Percentiles rank a stretch among this genome's conserved stretches.
Conservation (phyloP, 2,329 filamentous ascomycete species). For the Calonectria multiphialidica region DNA sequence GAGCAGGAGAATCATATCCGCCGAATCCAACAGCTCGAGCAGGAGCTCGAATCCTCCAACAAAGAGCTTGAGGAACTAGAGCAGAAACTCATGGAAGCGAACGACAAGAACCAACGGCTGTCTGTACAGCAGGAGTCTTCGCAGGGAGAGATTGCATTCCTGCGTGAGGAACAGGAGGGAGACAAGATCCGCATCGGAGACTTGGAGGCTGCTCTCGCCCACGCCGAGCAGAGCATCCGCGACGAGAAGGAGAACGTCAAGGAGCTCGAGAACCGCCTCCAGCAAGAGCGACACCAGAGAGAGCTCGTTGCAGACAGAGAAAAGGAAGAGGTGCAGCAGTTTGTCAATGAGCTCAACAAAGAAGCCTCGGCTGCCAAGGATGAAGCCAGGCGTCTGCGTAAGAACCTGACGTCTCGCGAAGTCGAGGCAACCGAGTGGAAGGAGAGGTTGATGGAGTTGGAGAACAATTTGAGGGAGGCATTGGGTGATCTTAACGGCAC, state of each 20-base stretch:
- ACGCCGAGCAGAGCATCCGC: constrained; percentile 81
- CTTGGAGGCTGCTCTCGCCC: constrained; percentile 85
- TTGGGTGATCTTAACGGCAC: constrained; percentile 91
- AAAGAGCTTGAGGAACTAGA: constrained; percentile 89
- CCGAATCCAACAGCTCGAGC: constrained; percentile 85
- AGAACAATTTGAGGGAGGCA: constrained; percentile 87
- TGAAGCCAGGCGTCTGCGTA: constrained; percentile 84
- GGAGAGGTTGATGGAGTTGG: constrained; percentile 88
- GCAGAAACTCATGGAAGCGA: constrained; percentile 84
- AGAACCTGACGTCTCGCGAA: constrained; percentile 85
- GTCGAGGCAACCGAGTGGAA: constrained; percentile 93
- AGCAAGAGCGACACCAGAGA: constrained; percentile 85
- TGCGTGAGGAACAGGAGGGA: constrained; percentile 94
- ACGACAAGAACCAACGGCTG: constrained; percentile 88
- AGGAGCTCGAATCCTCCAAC: constrained; percentile 86
- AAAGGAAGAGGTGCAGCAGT: constrained; percentile 94
- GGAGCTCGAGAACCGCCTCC: constrained; percentile 81
- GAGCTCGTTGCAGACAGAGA: constrained; percentile 89
- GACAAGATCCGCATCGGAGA: constrained; percentile 99
- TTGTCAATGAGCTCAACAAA: constrained; percentile 91
- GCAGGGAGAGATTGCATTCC: constrained; percentile 92
- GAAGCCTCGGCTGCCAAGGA: constrained; percentile 88
- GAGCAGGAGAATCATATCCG: constrained; percentile 84
- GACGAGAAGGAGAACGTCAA: constrained; percentile 84
- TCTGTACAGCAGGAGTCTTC: constrained; percentile 93